Evolutionary conservation across 2,329 filamentous ascomycete species (phyloP).

Genomic region (Falciphora oryzae): DNA sequence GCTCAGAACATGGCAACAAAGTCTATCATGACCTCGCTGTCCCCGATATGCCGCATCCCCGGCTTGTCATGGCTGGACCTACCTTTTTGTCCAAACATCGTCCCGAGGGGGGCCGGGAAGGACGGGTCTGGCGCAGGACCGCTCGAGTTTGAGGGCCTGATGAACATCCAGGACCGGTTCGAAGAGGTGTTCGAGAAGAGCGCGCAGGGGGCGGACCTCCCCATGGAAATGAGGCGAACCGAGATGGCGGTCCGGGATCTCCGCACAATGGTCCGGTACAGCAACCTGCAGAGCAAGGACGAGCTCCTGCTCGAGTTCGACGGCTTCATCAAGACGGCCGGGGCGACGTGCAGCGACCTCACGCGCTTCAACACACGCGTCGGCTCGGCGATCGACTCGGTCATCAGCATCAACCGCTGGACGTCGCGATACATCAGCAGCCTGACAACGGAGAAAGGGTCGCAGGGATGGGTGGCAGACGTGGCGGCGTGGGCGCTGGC

Average conservation of each 20-base stretch:
- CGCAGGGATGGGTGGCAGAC: constrained; percentile 28
- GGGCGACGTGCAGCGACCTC: constrained; percentile 59
- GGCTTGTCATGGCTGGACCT: constrained; percentile 55
- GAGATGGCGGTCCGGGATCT: constrained; percentile 71
- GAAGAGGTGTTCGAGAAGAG: constrained; percentile 68
- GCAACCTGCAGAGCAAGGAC: constrained; percentile 58
- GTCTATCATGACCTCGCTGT: constrained; percentile 55
- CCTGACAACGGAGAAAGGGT: constrained; percentile 35
- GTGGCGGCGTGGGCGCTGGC: constrained; percentile 43
- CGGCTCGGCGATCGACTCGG: constrained; percentile 65
- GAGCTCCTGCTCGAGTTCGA: constrained; percentile 73
- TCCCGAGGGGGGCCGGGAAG: constrained; percentile 16
- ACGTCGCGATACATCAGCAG: constrained; percentile 64
- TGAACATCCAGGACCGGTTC: constrained; percentile 69
- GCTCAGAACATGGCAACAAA: constrained; percentile 56
- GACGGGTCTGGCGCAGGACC: constrained; percentile 20
- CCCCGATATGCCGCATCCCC: constrained; percentile 65
- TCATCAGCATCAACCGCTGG: constrained; percentile 71
- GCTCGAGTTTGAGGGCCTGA: constrained; percentile 68
- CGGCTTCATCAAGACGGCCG: constrained; percentile 65
- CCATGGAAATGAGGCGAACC: constrained; percentile 72
- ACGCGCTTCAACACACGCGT: constrained; percentile 73
- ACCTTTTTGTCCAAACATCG: constrained; percentile 51
- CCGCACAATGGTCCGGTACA: constrained; percentile 65
- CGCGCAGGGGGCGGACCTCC: constrained; percentile 59